Percentiles rank a stretch among this genome's conserved stretches.
Conservation (phyloP, 202 grass and related monocot genomes). For the Dendrocalamus latiflorus region DNA sequence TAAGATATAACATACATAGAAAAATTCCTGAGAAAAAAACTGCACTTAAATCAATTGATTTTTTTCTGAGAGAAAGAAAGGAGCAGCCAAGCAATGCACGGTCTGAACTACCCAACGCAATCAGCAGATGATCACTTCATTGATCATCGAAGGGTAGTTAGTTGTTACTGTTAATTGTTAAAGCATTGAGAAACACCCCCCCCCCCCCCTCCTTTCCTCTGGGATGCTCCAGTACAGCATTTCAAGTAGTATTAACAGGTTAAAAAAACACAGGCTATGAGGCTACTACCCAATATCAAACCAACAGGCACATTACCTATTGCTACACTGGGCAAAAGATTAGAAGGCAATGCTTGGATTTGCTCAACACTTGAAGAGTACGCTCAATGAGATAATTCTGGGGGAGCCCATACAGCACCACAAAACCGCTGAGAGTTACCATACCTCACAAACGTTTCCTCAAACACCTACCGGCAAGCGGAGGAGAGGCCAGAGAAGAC, state of each 20-base stretch:
- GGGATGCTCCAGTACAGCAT: neutral
- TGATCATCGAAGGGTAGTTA: neutral
- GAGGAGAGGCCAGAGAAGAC: neutral
- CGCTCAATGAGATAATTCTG: neutral
- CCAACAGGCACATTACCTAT: neutral
- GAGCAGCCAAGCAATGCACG: neutral
- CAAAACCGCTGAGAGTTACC: neutral
- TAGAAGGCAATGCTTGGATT: neutral
- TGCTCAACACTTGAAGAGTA: neutral
- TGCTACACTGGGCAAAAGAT: neutral
- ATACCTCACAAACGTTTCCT: constrained; percentile 16
- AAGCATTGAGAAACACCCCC: neutral
- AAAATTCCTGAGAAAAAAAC: neutral
- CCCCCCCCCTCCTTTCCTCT: neutral
- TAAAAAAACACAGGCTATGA: neutral
- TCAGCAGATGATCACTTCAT: neutral
- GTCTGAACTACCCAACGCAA: neutral
- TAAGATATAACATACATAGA: neutral
- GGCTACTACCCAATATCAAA: neutral
- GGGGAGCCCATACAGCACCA: neutral
- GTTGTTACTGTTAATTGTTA: neutral
- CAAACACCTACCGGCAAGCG: constrained; percentile 12
- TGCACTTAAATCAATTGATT: neutral
- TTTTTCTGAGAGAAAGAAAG: neutral
- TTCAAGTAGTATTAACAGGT: neutral